Evolutionary conservation across 2,329 filamentous ascomycete species (phyloP), one percentile per base, ranked within the genome.

Genomic region (Cytospora piceae): DNA sequence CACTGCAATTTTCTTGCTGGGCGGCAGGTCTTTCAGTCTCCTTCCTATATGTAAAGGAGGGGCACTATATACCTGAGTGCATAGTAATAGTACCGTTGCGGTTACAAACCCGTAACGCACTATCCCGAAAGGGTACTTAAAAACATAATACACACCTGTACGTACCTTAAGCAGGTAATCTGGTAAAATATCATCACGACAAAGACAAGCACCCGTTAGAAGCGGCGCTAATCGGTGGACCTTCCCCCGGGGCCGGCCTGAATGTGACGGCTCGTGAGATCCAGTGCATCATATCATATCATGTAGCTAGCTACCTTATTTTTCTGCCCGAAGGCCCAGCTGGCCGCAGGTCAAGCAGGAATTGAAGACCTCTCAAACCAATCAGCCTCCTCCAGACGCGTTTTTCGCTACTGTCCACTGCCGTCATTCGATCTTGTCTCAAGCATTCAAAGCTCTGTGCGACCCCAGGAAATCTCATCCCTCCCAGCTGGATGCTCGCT

Each of bases 261-360:
- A n/a, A 51, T 63, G 42, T 46, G 53, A 57, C 29, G 14, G 52
- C 46, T n/a, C 7, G 54, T 27, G 42, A 46, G 42, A 46, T 46
- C 55, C 60, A 53, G 60, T 63, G 60, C 60, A 63, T 54, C 52
- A 42, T 53, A 24, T 31, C 2, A 14, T n/a, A 17, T 6, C 3
- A 17, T 49, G 60, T 53, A 62, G 52, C 37, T 53, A 32, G 42
- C 39, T 63, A 39, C 53, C 60, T 63, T 51, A 56, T 37, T 31
- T 27, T 46, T 63, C 60, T 42, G 52, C 55, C 53, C 60, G 29
- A 54, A 57, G 53, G 49, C 60, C 53, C 60, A 54, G 56, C 56
- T 60, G 56, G 56, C 42, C 46, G 55, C 56, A 54, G 32, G 52
- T 59, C 31, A 31, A 64, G 62, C 58, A 55, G 37, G 14, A 34